Conservation (phyloP, 2,329 filamentous ascomycete genomes). For the Nemania bipapillata region DNA sequence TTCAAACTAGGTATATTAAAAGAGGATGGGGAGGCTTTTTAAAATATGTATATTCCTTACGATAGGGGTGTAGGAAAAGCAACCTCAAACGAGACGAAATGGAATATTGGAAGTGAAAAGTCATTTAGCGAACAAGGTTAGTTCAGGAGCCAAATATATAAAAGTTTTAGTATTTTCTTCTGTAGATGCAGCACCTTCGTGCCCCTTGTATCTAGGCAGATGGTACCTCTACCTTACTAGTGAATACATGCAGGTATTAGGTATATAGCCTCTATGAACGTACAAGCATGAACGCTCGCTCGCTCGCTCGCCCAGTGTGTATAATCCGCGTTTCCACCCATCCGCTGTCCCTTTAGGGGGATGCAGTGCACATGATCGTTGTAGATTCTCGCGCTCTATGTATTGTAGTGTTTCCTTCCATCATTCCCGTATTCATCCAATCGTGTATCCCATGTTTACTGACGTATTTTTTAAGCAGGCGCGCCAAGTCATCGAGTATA, state of each 20-base stretch:
- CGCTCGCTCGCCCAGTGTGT: neutral
- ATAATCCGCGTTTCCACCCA: slow-evolving; percentile 14
- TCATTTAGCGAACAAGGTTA: neutral
- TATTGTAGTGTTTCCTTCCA: neutral
- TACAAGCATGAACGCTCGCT: no score
- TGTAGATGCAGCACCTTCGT: slow-evolving; percentile 1
- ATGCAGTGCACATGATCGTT: neutral
- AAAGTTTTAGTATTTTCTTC: slow-evolving; percentile 3
- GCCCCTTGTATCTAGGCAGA: neutral
- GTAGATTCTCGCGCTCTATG: neutral
- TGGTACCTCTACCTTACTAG: neutral
- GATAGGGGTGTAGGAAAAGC: neutral
- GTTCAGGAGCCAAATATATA: neutral
- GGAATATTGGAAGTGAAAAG: neutral
- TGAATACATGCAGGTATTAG: neutral
- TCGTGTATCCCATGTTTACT: slow-evolving; percentile 1
- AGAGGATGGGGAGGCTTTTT: neutral
- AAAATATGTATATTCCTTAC: neutral
- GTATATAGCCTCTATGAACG: slow-evolving; percentile 3
- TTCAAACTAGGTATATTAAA: neutral
- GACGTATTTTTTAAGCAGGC: neutral
- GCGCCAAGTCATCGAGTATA: neutral
- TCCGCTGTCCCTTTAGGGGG: neutral
- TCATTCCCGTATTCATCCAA: slow-evolving; percentile 3
- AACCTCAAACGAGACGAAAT: neutral